Base-by-base conservation (phyloP, 2,329 filamentous ascomycete species). In the Orbilia javanica region DNA sequence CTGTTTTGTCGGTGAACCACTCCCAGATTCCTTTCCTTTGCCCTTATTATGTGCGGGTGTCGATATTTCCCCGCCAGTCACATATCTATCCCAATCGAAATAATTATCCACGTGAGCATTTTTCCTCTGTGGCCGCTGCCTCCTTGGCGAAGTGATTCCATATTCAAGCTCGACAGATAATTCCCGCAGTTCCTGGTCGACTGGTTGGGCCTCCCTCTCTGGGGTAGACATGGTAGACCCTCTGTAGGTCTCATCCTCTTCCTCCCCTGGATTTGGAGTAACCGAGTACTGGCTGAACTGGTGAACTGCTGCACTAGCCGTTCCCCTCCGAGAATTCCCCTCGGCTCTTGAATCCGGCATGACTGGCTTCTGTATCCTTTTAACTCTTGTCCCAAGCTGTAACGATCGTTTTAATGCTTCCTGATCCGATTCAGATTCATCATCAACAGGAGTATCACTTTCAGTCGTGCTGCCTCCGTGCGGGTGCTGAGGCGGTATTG, bases 241-340 rank as follows among this genome's bases (percentile, higher is more conserved):
- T 48, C 25, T 42, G 39, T 78, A 78, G 3, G 74, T 71, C 18
- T 66, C 67, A 31, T 78, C 74, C 0, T 55, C 48, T 5, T 63
- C 67, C 29, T 78, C 73, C 29, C 67, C 74, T 8, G 8, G 67
- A 53, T 78, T 68, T 3, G 42, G 52, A 22, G 74, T 52, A 20
- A 72, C 34, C 11, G 39, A 36, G 18, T 63, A 13, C 27, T 78
- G 62, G 29, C 66, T 78, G 44, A 78, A 39, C 13, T 62, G 42
- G 31, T 20, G 46, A 25, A n/a, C n/a, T n/a, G n/a, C n/a, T n/a
- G 8, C 10, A 27, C 25, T 18, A 22, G 20, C 15, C 42, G 36
- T 10, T 29, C 36, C 39, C 0, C 15, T 36, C 15, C 7, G 10
- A 10, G n/a, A n/a, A 22, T 18, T 13, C 5, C 22, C 63, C 63